Percentiles rank a stretch among this genome's conserved stretches.
phyloP scores from a whole-genome alignment of 345 rosid genomes.

The Abelmoschus esculentus region DNA sequence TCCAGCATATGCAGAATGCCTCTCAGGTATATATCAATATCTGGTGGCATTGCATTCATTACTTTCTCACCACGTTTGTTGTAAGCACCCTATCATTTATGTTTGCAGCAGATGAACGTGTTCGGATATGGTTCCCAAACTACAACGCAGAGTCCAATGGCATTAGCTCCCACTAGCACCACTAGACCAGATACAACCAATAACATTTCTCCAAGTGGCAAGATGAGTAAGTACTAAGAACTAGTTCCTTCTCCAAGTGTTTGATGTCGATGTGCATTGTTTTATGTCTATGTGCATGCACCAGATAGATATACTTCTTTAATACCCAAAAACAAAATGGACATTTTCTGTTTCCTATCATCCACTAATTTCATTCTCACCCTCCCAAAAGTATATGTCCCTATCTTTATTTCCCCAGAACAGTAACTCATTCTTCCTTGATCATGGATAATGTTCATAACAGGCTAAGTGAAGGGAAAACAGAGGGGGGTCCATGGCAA shows the following conservation, averaged over 20 bases:
- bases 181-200: conserved; percentile 19
- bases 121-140: conserved; percentile 34
- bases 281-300: not conserved
- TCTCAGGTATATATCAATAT: conserved; percentile 34
- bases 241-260: too few relatives aligned
- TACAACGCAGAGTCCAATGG: conserved; percentile 23
- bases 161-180: conserved; percentile 17
- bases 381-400: not conserved
- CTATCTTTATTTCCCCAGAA: not conserved
- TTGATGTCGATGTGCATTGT: not conserved
- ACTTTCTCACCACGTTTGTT: not conserved
- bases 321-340: not conserved
- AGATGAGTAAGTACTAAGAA: conserved; percentile 6
- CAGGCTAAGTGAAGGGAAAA: conserved; percentile 16
- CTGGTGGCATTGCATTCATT: not conserved
- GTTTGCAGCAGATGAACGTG: conserved; percentile 44
- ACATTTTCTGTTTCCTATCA: not conserved
- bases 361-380: not conserved
- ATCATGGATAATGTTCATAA: not conserved
- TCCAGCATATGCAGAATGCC: conserved; percentile 38
- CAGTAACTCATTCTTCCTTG: not conserved
- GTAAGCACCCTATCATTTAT: too few relatives aligned
- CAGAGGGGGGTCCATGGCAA: conserved; percentile 5
- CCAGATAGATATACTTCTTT: not conserved
- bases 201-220: conserved; percentile 26